Evolutionary conservation across 1,139 yeast species (phyloP).

Genomic region (Pichia sp.): DNA sequence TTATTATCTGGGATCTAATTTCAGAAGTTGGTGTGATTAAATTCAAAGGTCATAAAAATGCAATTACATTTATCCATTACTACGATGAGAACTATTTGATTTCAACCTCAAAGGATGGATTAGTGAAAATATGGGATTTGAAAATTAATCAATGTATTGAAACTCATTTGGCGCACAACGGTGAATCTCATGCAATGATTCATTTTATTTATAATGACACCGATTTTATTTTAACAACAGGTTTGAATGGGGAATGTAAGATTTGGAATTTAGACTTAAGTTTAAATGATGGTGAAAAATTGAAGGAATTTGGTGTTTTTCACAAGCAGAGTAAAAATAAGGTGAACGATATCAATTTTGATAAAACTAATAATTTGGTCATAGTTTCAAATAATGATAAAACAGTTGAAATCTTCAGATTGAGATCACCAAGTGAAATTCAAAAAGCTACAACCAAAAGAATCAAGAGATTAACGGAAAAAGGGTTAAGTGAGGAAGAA

Average conservation of each 20-base stretch:
- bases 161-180: slow-evolving; percentile 88
- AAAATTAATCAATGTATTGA: slow-evolving; percentile 86
- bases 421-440: slow-evolving; percentile 72
- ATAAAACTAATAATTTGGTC: slow-evolving; percentile 40
- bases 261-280: slow-evolving; percentile 65
- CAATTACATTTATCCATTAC: slow-evolving; percentile 64
- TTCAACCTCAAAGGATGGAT: slow-evolving; percentile 81
- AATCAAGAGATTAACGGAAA: slow-evolving; percentile 69
- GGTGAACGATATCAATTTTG: slow-evolving; percentile 55
- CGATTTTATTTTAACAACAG: slow-evolving; percentile 55
- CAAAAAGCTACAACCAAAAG: slow-evolving; percentile 71
- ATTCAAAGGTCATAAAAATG: slow-evolving; percentile 83
- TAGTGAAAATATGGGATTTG: slow-evolving; percentile 88
- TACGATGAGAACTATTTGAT: slow-evolving; percentile 60
- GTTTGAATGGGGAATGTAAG: slow-evolving; percentile 75
- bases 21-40: slow-evolving; percentile 86
- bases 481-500: slow-evolving; percentile 59
- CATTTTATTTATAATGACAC: slow-evolving; percentile 28
- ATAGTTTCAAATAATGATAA: slow-evolving; percentile 73
- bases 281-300: slow-evolving; percentile 32
- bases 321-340: slow-evolving; percentile 77
- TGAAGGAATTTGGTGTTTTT: slow-evolving; percentile 56
- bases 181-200: slow-evolving; percentile 83
- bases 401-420: slow-evolving; percentile 72
- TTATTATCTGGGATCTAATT: slow-evolving; percentile 91